Percentiles rank a stretch among this genome's conserved stretches.
Conservation (phyloP, 2,329 filamentous ascomycete genomes). For the Seiridium cupressi region DNA sequence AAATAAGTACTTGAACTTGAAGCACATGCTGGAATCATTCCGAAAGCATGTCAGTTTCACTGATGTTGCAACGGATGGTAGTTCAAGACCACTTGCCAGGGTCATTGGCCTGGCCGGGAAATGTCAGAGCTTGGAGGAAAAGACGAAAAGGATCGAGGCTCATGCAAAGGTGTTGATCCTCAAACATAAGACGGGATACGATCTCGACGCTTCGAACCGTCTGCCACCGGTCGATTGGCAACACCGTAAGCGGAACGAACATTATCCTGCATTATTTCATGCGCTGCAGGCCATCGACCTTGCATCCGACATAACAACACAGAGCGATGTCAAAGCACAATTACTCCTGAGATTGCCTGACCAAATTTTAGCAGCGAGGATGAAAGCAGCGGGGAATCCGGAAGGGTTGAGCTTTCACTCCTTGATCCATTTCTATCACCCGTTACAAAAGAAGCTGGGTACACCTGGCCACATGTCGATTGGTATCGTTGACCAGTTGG, state of each 20-base stretch:
- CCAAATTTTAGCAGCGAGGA: slow-evolving; percentile 11
- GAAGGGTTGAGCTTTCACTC: slow-evolving; percentile 17
- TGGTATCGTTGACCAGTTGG: not conserved
- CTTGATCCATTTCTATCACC: slow-evolving; percentile 16
- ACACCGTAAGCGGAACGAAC: slow-evolving; percentile 4
- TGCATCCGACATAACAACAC: slow-evolving; percentile 9
- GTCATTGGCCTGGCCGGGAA: slow-evolving; percentile 17
- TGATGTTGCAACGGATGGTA: not conserved
- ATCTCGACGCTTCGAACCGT: slow-evolving; percentile 16
- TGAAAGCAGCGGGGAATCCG: slow-evolving; percentile 15
- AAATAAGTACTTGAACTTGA: not conserved
- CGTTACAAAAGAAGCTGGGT: not conserved
- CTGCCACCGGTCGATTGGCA: slow-evolving; percentile 12
- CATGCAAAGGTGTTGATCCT: slow-evolving; percentile 18
- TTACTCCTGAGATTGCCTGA: slow-evolving; percentile 20
- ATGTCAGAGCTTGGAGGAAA: slow-evolving; percentile 16
- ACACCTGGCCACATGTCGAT: not conserved
- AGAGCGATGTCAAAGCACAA: slow-evolving; percentile 15
- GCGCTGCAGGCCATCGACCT: slow-evolving; percentile 21
- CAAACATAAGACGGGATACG: slow-evolving; percentile 18
- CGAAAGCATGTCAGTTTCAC: no score
- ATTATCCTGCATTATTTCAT: slow-evolving; percentile 14
- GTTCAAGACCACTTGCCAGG: slow-evolving; percentile 10
- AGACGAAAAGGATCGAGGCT: slow-evolving; percentile 12
- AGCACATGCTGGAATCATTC: not conserved